These are phyloP conservation scores for Tylopilus vinaceipallidus DNA, from an alignment of 768 basidiomycete species.

Conservation along the genomic window DNA sequence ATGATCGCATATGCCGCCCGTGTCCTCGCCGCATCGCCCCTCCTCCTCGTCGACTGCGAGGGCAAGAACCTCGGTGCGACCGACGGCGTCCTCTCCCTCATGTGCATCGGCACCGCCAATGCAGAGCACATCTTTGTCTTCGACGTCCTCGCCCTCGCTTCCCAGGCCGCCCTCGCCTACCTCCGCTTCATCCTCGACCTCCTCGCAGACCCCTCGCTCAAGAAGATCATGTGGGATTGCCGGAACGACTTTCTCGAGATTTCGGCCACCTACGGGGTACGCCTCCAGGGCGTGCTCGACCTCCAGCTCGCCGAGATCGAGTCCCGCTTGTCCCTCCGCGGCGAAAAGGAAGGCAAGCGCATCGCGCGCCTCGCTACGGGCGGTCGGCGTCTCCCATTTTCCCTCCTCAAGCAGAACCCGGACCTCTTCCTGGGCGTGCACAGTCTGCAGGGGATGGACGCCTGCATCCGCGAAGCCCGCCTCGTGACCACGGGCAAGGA, in stretches of 20 bases:
- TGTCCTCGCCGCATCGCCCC: constrained; percentile 21
- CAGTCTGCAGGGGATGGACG: constrained; percentile 35
- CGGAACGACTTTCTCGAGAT: constrained; percentile 41
- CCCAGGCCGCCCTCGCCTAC: constrained; percentile 12
- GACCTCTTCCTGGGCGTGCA: constrained; percentile 33
- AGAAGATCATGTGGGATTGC: constrained; percentile 44
- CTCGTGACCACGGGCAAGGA: constrained; percentile 32
- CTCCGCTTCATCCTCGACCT: constrained; percentile 28
- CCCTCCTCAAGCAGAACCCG: constrained; percentile 23
- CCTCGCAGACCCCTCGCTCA: constrained; percentile 28
- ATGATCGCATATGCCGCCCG: constrained; percentile 18
- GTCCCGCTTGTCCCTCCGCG: constrained; percentile 25
- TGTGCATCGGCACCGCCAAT: constrained; percentile 34
- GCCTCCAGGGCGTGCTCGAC: constrained; percentile 36
- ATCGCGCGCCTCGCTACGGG: constrained; percentile 25
- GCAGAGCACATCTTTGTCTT: constrained; percentile 37
- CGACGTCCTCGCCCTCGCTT: constrained; percentile 33
- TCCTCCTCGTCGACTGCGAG: constrained; percentile 41
- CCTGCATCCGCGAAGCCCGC: constrained; percentile 27
- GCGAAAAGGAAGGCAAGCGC: constrained; percentile 28
- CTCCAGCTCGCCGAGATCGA: constrained; percentile 41
- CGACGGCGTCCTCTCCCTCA: constrained; percentile 34
- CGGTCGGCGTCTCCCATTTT: constrained; percentile 23
- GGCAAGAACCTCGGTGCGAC: constrained; percentile 33
- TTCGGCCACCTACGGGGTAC: constrained; percentile 24